Evolutionary conservation across 2,329 filamentous ascomycete species (phyloP).

Genomic region (Aspergillus transmontanensis): DNA sequence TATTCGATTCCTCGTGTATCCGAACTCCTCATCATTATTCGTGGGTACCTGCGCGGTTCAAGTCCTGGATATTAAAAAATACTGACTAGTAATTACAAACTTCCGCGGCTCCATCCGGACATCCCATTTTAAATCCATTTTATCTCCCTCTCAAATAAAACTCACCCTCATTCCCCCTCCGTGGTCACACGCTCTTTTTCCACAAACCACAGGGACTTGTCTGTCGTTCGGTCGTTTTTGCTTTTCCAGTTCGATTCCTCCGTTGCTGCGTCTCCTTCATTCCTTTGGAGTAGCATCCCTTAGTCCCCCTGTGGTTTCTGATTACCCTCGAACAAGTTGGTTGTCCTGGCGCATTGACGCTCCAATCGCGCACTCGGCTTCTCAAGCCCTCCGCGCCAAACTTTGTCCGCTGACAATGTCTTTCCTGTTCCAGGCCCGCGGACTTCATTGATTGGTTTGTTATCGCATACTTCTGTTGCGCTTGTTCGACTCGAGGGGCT

Average conservation of each 20-base stretch:
- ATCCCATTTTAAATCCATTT: background rate
- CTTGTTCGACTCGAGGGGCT: background rate
- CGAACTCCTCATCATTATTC: background rate
- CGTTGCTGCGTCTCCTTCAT: conserved; percentile 20
- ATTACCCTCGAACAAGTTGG: conserved; percentile 13
- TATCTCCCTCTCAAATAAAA: background rate
- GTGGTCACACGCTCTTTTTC: conserved; percentile 14
- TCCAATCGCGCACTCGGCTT: conserved; percentile 15
- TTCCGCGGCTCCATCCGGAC: background rate
- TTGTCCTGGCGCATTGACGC: conserved; percentile 12
- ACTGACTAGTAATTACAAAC: background rate
- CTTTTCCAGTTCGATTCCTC: background rate
- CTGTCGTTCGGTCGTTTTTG: conserved; percentile 1
- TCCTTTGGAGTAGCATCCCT: conserved; percentile 16
- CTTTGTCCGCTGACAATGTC: conserved; percentile 16
- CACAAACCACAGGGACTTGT: background rate
- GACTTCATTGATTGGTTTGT: background rate
- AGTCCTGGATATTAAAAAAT: background rate
- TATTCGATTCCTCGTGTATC: too few species aligned
- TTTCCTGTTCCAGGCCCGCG: conserved; percentile 1
- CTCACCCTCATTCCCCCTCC: conserved; percentile 2
- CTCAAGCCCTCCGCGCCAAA: conserved; percentile 12
- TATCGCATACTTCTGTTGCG: background rate
- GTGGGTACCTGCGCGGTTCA: background rate
- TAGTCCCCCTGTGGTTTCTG: background rate